These are phyloP conservation scores for Phlyctochytrium bullatum DNA, from an alignment of 192 early-diverging fungal genomes.

Conservation along the genomic window DNA sequence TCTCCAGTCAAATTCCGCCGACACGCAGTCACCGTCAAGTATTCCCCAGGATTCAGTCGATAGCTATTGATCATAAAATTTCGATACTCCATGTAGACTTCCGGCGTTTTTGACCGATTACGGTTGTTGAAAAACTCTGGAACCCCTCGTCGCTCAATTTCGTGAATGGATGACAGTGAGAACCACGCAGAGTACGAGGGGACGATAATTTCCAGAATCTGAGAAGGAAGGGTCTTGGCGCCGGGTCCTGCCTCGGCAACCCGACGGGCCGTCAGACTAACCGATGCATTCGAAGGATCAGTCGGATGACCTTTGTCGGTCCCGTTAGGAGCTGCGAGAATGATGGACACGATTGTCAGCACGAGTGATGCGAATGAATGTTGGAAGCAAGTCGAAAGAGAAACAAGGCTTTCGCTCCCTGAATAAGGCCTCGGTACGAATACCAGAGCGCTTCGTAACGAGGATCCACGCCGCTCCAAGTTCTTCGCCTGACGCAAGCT, in stretches of 20 bases:
- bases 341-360: too few relatives aligned
- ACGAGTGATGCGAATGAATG: too few relatives aligned
- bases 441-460: too few relatives aligned
- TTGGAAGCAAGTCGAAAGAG: too few relatives aligned
- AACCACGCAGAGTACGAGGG: slow-evolving; percentile 98
- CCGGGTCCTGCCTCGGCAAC: not conserved
- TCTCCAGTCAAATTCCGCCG: slow-evolving; percentile 95
- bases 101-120: slow-evolving; percentile 90
- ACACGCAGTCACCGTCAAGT: slow-evolving; percentile 97
- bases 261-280: too few relatives aligned
- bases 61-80: slow-evolving; percentile 99
- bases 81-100: slow-evolving; percentile 86
- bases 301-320: too few relatives aligned
- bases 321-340: too few relatives aligned
- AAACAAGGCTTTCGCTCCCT: too few relatives aligned
- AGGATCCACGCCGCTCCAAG: too few relatives aligned
- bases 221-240: not conserved
- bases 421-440: too few relatives aligned
- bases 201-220: slow-evolving; percentile 42
- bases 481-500: too few relatives aligned
- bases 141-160: slow-evolving; percentile 82
- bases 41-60: slow-evolving; percentile 91
- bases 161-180: slow-evolving; percentile 71
- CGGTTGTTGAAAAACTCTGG: slow-evolving; percentile 96
- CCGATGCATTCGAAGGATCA: too few relatives aligned